Conservation (phyloP, 2,329 filamentous ascomycete genomes). For the Pezicula radicicola region DNA sequence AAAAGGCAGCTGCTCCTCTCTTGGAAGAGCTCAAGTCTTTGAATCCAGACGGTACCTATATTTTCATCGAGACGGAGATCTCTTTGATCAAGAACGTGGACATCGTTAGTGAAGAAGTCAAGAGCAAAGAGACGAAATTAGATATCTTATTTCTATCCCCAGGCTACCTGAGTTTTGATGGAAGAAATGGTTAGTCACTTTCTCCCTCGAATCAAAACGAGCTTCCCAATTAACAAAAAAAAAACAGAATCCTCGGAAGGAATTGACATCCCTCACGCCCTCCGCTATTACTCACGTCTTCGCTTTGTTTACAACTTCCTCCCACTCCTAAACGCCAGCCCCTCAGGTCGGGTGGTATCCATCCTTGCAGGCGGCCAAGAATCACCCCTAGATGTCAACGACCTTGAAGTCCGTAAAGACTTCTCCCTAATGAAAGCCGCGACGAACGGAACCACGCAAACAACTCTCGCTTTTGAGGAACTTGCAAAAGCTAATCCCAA, state of each 20-base stretch:
- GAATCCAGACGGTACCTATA: slow-evolving; percentile 41
- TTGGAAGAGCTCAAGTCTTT: slow-evolving; percentile 36
- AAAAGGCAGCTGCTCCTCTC: slow-evolving; percentile 24
- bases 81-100: slow-evolving; percentile 50
- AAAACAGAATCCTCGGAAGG: slow-evolving; percentile 52
- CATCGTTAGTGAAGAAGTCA: slow-evolving; percentile 41
- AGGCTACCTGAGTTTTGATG: slow-evolving; percentile 31
- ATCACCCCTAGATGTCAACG: slow-evolving; percentile 44
- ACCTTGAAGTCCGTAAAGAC: slow-evolving; percentile 31
- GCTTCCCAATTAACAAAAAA: slow-evolving; percentile 11
- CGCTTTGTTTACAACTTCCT: slow-evolving; percentile 55
- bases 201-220: background rate
- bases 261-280: slow-evolving; percentile 46
- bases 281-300: slow-evolving; percentile 55
- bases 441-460: slow-evolving; percentile 46
- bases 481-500: slow-evolving; percentile 42
- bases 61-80: slow-evolving; percentile 47
- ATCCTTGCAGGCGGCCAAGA: slow-evolving; percentile 52
- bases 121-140: slow-evolving; percentile 37
- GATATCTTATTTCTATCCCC: slow-evolving; percentile 45
- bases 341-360: slow-evolving; percentile 49
- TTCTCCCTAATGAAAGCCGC: slow-evolving; percentile 36
- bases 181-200: slow-evolving; percentile 19
- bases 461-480: slow-evolving; percentile 46
- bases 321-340: slow-evolving; percentile 44